Base-by-base conservation (phyloP, 768 basidiomycete species). In the Phanerodontia chrysosporium region DNA sequence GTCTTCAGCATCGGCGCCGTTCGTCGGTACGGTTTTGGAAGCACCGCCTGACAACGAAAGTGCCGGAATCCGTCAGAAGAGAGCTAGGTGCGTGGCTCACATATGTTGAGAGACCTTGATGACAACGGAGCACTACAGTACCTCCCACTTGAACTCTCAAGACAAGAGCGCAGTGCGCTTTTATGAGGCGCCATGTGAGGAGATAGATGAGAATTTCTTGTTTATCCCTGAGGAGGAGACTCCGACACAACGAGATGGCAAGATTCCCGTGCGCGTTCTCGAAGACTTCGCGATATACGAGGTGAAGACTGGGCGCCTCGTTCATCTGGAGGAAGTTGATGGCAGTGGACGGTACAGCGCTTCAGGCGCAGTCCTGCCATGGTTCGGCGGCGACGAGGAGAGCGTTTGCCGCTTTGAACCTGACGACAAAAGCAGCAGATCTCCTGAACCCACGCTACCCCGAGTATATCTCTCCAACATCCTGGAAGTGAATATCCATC, bases 261-360 rank as follows among this genome's bases (percentile, higher is more conserved):
- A 75, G 8, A 62, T 86, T 30, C 88, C 88, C 14, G 74, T 90
- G 45, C 81, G 88, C 7, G 62, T 78, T 0, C 73, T 90, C 9
- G 70, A 74, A 0, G 72, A 84, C 58, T 89, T 87, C 63, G 66
- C 73, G 0, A 71, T 89, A 30, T 87, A 85, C 55, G 70, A 83
- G 14, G 29, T 61, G 13, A 58, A 66, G 1, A 76, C 76, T 0
- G 57, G 65, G 7, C 67, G 74, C 16, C 65, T 83, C 3, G 66
- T 86, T 9, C 72, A 75, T 1, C 66, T 83, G 16, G 74, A 67
- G 0, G 29, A 28, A n/a, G 62, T 73, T 39, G 69, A 86, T 7
- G 64, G 63, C 4, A 24, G 25, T 10, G 55, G 78, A 9, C 65
- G 58, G 14, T 49, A 58, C 24, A 22, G 39, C 28, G 55, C 30